These are phyloP conservation scores for Paramecium octaurelia DNA, from an alignment of 73 alveolate species.

Conservation along the genomic window DNA sequence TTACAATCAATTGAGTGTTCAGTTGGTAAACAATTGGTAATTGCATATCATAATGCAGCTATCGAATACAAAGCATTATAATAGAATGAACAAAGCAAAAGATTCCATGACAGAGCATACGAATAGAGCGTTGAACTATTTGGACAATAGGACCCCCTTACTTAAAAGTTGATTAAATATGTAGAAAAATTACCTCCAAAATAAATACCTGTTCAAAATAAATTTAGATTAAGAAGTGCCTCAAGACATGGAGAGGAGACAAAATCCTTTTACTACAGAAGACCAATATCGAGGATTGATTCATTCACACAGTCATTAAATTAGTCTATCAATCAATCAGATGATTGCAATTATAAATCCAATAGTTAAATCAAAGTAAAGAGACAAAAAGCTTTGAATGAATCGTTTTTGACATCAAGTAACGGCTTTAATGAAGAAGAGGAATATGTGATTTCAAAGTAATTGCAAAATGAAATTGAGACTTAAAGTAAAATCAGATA, in stretches of 20 bases:
- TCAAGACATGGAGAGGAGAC: neutral
- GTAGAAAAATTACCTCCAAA: neutral
- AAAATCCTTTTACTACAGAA: neutral
- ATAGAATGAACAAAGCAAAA: neutral
- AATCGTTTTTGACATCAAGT: neutral
- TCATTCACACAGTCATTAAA: neutral
- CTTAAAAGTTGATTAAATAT: neutral
- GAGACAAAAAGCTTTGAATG: neutral
- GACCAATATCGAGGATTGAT: neutral
- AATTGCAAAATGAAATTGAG: neutral
- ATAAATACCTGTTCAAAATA: neutral
- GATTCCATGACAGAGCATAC: neutral
- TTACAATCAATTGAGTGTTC: neutral
- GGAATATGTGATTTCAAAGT: neutral
- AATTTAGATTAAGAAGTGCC: constrained; percentile 4
- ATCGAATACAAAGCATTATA: neutral
- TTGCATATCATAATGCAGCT: constrained; percentile 43
- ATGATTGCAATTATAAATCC: neutral
- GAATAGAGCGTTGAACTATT: neutral
- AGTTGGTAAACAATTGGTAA: neutral
- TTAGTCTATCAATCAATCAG: neutral
- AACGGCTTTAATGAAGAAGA: neutral
- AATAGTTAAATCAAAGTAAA: neutral
- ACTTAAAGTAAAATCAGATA: neutral
- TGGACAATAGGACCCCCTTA: neutral